Conservation (phyloP, 495 filamentous ascomycete species). For the Schizothecium vesticola region DNA sequence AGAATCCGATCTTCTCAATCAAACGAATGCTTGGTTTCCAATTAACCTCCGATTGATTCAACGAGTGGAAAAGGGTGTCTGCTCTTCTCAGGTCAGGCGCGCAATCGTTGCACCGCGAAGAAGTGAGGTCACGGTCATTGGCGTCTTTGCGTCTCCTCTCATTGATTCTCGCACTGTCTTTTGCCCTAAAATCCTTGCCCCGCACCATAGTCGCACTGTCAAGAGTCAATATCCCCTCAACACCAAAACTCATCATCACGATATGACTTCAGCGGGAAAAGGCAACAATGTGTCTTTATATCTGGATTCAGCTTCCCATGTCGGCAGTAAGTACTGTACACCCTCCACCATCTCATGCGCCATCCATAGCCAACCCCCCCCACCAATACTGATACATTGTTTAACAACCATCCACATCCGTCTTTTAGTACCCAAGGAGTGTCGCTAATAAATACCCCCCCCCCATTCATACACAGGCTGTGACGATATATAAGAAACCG, state of each 20-base stretch:
- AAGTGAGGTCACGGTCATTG: neutral
- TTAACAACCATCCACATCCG: neutral
- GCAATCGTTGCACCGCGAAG: neutral
- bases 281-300: neutral
- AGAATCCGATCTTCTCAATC: no score
- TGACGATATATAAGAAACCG: conserved; percentile 1
- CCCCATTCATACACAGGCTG: conserved; percentile 9
- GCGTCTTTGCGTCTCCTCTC: neutral
- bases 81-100: neutral
- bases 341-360: neutral
- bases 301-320: neutral
- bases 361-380: neutral
- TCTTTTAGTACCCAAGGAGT: neutral
- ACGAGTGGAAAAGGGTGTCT: neutral
- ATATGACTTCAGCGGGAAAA: neutral
- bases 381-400: neutral
- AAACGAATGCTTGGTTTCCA: neutral
- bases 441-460: neutral
- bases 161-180: neutral
- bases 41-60: neutral
- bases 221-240: neutral
- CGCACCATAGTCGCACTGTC: neutral
- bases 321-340: neutral
- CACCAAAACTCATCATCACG: neutral
- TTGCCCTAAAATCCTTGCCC: neutral